Evolutionary conservation across 306 rosid species (phyloP).

Genomic region (Geum urbanum): DNA sequence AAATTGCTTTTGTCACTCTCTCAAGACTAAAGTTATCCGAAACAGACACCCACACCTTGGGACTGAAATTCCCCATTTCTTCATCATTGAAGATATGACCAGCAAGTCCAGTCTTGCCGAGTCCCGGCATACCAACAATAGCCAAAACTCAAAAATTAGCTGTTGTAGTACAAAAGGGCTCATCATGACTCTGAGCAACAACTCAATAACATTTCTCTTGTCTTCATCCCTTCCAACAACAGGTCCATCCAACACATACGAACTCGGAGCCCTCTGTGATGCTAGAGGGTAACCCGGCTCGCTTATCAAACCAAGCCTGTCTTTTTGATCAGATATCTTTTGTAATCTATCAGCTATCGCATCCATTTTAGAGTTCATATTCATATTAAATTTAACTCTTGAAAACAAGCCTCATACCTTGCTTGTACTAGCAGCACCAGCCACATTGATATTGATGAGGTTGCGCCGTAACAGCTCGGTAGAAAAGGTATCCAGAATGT

Average conservation of each 20-base stretch:
- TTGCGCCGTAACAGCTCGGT: not conserved
- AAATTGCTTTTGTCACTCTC: not conserved
- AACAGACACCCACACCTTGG: not conserved
- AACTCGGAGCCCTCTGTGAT: not conserved
- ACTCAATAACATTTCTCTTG: not conserved
- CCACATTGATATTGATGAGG: not conserved
- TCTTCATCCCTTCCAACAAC: slow-evolving; percentile 28
- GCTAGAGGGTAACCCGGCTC: not conserved
- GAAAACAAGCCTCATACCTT: not conserved
- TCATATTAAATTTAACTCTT: not conserved
- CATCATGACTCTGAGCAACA: not conserved
- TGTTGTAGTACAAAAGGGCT: not conserved
- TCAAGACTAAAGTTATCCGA: not conserved
- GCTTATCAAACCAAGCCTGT: not conserved
- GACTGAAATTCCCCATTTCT: not conserved
- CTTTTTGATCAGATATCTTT: not conserved
- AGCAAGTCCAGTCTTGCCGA: slow-evolving; percentile 19
- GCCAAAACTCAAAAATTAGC: not conserved
- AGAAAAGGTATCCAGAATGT: slow-evolving; percentile 22
- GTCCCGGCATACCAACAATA: slow-evolving; percentile 11
- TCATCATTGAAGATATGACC: not conserved
- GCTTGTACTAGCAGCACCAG: not conserved
- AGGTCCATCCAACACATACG: not conserved
- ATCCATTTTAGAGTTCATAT: not conserved
- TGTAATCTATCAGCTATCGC: not conserved